Percentiles rank a stretch among this genome's conserved stretches.
Evolutionary conservation across 768 basidiomycete species (phyloP).

Genomic region (Russula brevipes): DNA sequence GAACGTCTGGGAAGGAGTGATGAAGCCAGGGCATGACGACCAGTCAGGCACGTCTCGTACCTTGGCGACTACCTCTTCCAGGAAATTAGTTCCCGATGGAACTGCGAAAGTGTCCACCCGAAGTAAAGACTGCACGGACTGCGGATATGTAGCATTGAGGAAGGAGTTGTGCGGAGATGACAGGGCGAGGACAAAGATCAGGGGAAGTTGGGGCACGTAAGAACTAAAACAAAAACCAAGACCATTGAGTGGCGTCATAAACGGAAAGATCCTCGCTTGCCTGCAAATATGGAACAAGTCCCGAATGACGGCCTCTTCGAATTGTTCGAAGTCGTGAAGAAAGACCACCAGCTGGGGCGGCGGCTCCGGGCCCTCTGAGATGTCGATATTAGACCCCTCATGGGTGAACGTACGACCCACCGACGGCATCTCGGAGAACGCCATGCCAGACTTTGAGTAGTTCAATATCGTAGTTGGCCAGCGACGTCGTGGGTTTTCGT

Average conservation of each 20-base stretch:
- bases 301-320: conserved; percentile 56
- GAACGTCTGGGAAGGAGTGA: conserved; percentile 43
- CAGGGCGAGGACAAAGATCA: conserved; percentile 60
- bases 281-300: conserved; percentile 71
- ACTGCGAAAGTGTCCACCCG: conserved; percentile 48
- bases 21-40: background rate
- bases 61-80: conserved; percentile 52
- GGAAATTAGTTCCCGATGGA: conserved; percentile 43
- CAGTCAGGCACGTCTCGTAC: conserved; percentile 32
- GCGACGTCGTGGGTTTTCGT: conserved; percentile 44
- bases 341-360: conserved; percentile 49
- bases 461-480: conserved; percentile 59
- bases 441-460: conserved; percentile 58
- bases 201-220: conserved; percentile 48
- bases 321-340: conserved; percentile 71
- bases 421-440: conserved; percentile 32
- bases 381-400: conserved; percentile 14
- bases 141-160: conserved; percentile 55
- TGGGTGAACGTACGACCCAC: background rate
- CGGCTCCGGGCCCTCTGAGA: conserved; percentile 22
- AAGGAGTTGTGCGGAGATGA: conserved; percentile 52
- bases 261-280: conserved; percentile 33
- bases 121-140: conserved; percentile 53
- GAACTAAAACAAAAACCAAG: conserved; percentile 36
- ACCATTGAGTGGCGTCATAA: background rate